Evolutionary conservation across 495 filamentous ascomycete genomes (phyloP), one percentile per base, ranked within the genome.

Genomic region (Pyrenula massariospora): DNA sequence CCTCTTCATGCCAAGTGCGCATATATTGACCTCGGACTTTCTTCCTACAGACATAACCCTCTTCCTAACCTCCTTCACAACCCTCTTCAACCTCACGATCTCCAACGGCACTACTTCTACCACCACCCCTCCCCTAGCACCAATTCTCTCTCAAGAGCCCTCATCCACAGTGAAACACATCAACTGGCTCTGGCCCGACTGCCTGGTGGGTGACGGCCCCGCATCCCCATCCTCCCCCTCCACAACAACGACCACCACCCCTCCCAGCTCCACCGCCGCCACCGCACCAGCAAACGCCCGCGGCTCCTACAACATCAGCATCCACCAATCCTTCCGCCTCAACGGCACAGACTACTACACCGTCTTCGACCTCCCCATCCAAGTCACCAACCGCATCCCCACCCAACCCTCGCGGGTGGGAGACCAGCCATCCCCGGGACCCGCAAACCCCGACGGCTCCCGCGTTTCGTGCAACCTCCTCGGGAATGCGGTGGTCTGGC

Each of bases 131-230:
- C 83, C 76, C 52, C 68, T 84, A 12, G 82, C 81, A 1, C 74
- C 83, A 24, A 79, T 86, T 52, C 78, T 86, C 70, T 62, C 68
- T 51, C 75, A 80, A 48, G 83, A 86, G 60, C 70, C 76, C 1
- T 76, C 77, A 10, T 83, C 80, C 57, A 86, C 83, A 0, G 84
- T 86, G 24, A 86, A 86, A 64, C 83, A 86, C 63, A 78, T 86
- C 48, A 82, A 82, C 60, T 86, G 83, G 81, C 65, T 71, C 10
- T 86, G 83, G 83, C 83, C 84, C 1, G 75, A 76, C 52, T 86
- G 83, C 62, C 68, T 87, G 1, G 78, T 82, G 19, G 83, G 83
- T 10, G 70, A 81, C 54, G 81, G 81, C 3, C 31, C 57, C 72
- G 60, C 66, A 70, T 11, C 57, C 58, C 0, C 31, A 5, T n/a